A percentile compares a stretch with the other conserved stretches of the same genome.
Conservation (phyloP, 108 stramenopile species). For the Skeletonema potamos region DNA sequence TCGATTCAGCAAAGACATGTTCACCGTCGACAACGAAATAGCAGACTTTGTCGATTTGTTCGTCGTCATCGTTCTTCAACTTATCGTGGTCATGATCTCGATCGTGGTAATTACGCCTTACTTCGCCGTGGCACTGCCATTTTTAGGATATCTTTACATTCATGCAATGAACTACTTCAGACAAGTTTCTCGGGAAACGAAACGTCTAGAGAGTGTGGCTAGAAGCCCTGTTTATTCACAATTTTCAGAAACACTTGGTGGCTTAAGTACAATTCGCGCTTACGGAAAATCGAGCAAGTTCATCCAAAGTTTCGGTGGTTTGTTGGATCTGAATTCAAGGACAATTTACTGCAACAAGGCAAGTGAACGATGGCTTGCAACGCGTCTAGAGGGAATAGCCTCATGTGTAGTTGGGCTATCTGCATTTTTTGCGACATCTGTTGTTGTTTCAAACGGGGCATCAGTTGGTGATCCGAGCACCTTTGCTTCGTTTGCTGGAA, state of each 20-base stretch:
- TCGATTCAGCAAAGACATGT: conserved; percentile 83
- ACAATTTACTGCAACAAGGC: conserved; percentile 67
- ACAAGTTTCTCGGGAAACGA: conserved; percentile 70
- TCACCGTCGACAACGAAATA: conserved; percentile 65
- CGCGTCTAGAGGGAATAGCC: conserved; percentile 74
- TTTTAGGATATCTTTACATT: conserved; percentile 59
- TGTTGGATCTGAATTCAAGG: conserved; percentile 64
- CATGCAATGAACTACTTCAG: conserved; percentile 75
- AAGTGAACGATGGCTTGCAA: conserved; percentile 77
- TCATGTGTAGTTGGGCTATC: conserved; percentile 60
- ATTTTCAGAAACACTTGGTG: conserved; percentile 93
- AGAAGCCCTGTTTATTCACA: conserved; percentile 93
- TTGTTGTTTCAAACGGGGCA: conserved; percentile 49
- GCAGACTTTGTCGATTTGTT: conserved; percentile 40
- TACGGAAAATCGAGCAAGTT: conserved; percentile 65
- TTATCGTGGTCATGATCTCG: conserved; percentile 33
- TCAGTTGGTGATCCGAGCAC: conserved; percentile 29
- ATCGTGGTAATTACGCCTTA: conserved; percentile 48
- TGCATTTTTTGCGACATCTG: conserved; percentile 65
- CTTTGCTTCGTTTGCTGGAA: conserved; percentile 74
- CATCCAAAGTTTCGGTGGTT: conserved; percentile 51
- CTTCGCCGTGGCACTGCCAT: conserved; percentile 53
- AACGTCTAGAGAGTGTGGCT: conserved; percentile 85
- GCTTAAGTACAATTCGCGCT: conserved; percentile 89
- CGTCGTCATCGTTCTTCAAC: conserved; percentile 40